Conservation (phyloP, 331 rosid species). For the Saraca asoca region DNA sequence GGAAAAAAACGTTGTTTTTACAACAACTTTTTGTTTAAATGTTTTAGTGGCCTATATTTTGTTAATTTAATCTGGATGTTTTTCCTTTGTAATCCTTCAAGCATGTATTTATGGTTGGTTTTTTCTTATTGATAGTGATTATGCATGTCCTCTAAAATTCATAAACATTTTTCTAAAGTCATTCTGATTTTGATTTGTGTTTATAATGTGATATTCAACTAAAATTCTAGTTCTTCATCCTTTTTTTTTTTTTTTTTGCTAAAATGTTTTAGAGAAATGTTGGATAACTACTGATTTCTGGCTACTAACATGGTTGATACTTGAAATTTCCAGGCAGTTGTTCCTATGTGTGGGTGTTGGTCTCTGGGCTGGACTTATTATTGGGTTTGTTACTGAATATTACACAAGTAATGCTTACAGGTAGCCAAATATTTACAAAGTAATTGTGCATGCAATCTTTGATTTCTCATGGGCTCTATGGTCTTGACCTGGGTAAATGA, state of each 20-base stretch:
- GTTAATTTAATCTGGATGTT: too few relatives aligned
- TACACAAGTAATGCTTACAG: constrained; percentile 85
- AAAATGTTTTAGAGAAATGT: neutral
- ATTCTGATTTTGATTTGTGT: neutral
- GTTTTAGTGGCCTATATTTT: neutral
- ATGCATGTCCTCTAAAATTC: too few relatives aligned
- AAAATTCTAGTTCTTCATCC: too few relatives aligned
- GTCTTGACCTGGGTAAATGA: constrained; percentile 23
- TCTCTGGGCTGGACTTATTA: constrained; percentile 85
- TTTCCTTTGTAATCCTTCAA: too few relatives aligned
- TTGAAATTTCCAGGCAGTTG: constrained; percentile 56
- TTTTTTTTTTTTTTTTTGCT: too few relatives aligned
- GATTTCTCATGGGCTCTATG: neutral
- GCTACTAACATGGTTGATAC: constrained; percentile 12
- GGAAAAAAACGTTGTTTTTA: neutral
- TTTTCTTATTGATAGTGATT: neutral
- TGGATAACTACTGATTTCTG: neutral
- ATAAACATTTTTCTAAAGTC: neutral
- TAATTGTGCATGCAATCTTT: constrained; percentile 5
- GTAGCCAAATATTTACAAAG: constrained; percentile 34
- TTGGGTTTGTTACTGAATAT: constrained; percentile 80
- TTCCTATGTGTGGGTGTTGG: constrained; percentile 82
- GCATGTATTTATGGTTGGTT: neutral
- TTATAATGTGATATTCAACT: too few relatives aligned
- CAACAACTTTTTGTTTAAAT: neutral